phyloP scores from a whole-genome alignment of 2,329 filamentous ascomycete genomes.

The Fusarium nematophilum region DNA sequence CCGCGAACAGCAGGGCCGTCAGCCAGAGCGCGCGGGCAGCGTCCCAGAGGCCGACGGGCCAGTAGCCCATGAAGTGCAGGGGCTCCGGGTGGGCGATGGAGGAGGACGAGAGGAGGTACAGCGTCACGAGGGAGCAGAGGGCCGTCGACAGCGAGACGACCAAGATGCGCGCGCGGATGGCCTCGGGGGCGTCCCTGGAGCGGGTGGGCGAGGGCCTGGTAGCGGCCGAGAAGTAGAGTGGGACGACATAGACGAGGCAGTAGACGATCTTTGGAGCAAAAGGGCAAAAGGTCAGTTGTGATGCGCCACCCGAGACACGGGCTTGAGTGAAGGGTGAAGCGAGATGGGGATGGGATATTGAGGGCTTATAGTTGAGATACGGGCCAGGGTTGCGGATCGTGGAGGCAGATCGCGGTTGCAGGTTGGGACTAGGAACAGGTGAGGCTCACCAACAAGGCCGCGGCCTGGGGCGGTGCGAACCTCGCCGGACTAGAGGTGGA shows the following conservation, averaged over 20 bases:
- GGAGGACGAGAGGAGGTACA: conserved; percentile 69
- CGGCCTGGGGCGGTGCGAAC: conserved; percentile 39
- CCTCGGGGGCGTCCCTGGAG: conserved; percentile 87
- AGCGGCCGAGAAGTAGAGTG: conserved; percentile 84
- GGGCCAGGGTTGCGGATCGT: background rate
- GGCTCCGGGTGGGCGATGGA: conserved; percentile 59
- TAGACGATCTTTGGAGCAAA: conserved; percentile 69
- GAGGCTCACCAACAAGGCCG: conserved; percentile 39
- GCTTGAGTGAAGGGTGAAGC: background rate
- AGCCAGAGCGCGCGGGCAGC: conserved; percentile 73
- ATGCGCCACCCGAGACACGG: background rate
- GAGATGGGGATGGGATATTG: conserved; percentile 32
- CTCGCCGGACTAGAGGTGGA: conserved; percentile 18
- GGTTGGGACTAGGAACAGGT: conserved; percentile 2
- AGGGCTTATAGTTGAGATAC: background rate
- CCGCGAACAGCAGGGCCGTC: conserved; percentile 82
- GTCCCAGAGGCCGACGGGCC: conserved; percentile 77
- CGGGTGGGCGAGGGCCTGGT: conserved; percentile 84
- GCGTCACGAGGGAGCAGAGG: conserved; percentile 73
- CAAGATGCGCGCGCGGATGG: conserved; percentile 87
- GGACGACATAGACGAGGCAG: conserved; percentile 89
- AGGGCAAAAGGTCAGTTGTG: conserved; percentile 4
- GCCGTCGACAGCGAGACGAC: conserved; percentile 82
- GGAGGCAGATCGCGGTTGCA: background rate
- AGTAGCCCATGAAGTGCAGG: conserved; percentile 81